Evolutionary conservation across 805 yeast genomes (phyloP), one percentile per base, ranked within the genome.

Genomic region (Metschnikowia proteae): DNA sequence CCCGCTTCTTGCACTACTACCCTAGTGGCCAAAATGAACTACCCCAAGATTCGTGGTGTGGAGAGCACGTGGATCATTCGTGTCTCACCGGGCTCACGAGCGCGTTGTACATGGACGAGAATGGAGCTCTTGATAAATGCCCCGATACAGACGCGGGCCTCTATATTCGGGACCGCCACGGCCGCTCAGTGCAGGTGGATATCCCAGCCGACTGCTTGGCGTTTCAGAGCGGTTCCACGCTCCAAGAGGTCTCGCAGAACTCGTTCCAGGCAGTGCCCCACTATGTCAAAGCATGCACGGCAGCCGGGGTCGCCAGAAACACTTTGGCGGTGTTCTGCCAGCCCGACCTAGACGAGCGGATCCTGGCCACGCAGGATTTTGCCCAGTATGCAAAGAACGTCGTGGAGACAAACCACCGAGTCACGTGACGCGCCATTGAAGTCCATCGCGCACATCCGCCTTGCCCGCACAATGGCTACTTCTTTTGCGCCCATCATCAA

Each of bases 261-360:
- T 62, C 63, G 28, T 79, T 81, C 61, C 76, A 71, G 55, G 84
- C 84, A 3, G 85, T 81, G 25, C 78, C 83, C 3, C 85, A 81
- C 57, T 75, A 69, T 47, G 85, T 81, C 13, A 71, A 67, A 50
- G 82, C 80, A 3, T 64, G 78, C 4, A 44, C 48, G 30, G 7
- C 60, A 38, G 60, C 70, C 23, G 47, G 53, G 4, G 60, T 78
- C 27, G 70, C 78, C 17, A 63, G 86, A 47, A 80, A 78, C 54
- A 80, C 86, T 0, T 62, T 81, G 50, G 85, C 86, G 1, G 82
- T 81, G 6, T 81, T 81, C 55, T 77, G 83, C 56, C 86, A 81
- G 62, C 86, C 85, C 1, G 72, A 76, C 36, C 61, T 81, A 45
- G 75, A 77, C 36, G 82, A 74, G 47, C 57, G 42, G 57, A 78